phyloP scores from a whole-genome alignment of 345 rosid species.

The Geranium rotundifolium region DNA sequence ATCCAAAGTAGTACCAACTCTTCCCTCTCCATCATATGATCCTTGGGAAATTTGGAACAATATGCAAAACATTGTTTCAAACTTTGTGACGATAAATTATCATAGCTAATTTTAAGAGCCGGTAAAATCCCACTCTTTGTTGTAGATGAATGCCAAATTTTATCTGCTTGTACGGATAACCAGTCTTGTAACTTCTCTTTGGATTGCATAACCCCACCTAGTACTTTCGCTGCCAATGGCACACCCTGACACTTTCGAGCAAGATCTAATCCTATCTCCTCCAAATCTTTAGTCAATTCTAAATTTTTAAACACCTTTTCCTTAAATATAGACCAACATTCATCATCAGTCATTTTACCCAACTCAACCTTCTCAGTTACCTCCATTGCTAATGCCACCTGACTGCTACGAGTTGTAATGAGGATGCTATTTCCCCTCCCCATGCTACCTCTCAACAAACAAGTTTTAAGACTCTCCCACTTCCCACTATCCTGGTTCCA shows the following conservation, averaged over 20 bases:
- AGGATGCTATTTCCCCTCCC: too few species aligned
- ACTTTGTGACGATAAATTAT: background rate
- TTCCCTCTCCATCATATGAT: conserved; percentile 3
- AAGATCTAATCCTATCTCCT: conserved; percentile 9
- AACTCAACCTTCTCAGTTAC: too few species aligned
- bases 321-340: too few species aligned
- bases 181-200: background rate
- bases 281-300: background rate
- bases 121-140: background rate
- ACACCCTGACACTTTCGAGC: conserved; percentile 14
- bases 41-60: conserved; percentile 10
- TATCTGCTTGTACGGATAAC: background rate
- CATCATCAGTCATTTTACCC: too few species aligned
- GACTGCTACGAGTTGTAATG: too few species aligned
- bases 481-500: too few species aligned
- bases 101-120: conserved; percentile 7
- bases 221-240: conserved; percentile 4
- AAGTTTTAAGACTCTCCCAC: too few species aligned
- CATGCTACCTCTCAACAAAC: too few species aligned
- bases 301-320: background rate
- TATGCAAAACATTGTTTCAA: conserved; percentile 13
- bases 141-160: background rate
- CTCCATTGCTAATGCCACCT: too few species aligned
- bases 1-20: conserved; percentile 9
- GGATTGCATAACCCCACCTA: conserved; percentile 1